phyloP scores from a whole-genome alignment of 2,329 filamentous ascomycete genomes.

The Fusarium zealandicum region DNA sequence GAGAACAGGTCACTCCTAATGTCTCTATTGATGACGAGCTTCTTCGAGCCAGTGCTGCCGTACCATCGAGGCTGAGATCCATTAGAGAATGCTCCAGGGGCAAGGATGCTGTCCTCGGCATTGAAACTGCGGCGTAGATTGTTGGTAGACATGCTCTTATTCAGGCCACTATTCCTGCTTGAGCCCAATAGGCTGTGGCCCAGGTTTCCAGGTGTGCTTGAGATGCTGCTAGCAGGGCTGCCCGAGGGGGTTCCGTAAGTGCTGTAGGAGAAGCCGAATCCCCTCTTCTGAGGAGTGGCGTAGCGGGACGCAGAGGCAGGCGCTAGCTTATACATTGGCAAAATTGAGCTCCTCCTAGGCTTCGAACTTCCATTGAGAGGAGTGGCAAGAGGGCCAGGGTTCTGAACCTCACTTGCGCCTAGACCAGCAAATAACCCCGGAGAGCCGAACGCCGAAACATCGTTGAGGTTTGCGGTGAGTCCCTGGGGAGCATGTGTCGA shows the following conservation, averaged over 20 bases:
- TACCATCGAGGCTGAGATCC: conserved; percentile 69
- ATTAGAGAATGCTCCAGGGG: conserved; percentile 83
- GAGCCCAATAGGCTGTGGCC: conserved; percentile 70
- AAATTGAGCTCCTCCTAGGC: conserved; percentile 77
- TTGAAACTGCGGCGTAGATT: conserved; percentile 84
- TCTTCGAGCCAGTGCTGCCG: conserved; percentile 78
- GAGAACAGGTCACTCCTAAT: conserved; percentile 77
- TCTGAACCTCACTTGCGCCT: conserved; percentile 65
- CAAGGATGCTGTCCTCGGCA: conserved; percentile 83
- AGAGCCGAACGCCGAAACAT: conserved; percentile 89
- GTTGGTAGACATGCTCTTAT: conserved; percentile 88
- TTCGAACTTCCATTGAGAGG: conserved; percentile 80
- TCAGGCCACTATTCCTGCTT: conserved; percentile 75
- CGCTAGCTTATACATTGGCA: conserved; percentile 88
- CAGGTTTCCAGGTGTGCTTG: conserved; percentile 72
- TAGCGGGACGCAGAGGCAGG: conserved; percentile 81
- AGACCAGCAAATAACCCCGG: conserved; percentile 84
- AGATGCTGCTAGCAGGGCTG: conserved; percentile 68
- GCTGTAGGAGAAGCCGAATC: conserved; percentile 92
- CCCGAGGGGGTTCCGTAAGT: conserved; percentile 83
- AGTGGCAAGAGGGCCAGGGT: conserved; percentile 89
- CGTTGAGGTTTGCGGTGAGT: conserved; percentile 80
- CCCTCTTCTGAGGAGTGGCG: conserved; percentile 83
- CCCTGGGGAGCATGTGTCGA: conserved; percentile 63
- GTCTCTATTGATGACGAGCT: conserved; percentile 88